Evolutionary conservation across 108 stramenopile species (phyloP).

Genomic region (Nitzschia sp.): DNA sequence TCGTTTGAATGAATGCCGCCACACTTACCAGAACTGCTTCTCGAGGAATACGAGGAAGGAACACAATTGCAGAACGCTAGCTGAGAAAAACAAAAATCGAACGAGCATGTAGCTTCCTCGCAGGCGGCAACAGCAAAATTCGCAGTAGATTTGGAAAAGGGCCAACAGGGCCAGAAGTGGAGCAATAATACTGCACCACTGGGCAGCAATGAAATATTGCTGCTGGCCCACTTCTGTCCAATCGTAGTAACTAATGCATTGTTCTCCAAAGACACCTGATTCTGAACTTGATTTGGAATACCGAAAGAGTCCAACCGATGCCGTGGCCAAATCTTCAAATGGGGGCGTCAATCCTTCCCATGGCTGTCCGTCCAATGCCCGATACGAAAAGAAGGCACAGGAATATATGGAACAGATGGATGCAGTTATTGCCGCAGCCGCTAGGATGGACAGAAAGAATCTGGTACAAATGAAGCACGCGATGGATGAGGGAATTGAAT

Average conservation of each 20-base stretch:
- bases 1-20: neutral
- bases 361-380: constrained; percentile 12
- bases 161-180: constrained; percentile 20
- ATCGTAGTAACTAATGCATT: constrained; percentile 5
- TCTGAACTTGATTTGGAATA: constrained; percentile 6
- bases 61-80: constrained; percentile 7
- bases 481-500: too few relatives aligned
- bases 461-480: neutral
- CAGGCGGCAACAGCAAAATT: constrained; percentile 15
- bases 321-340: constrained; percentile 23
- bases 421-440: neutral
- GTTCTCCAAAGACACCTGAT: constrained; percentile 9
- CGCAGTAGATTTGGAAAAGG: constrained; percentile 15
- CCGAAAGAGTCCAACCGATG: constrained; percentile 25
- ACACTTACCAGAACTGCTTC: constrained; percentile 21
- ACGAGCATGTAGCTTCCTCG: constrained; percentile 10
- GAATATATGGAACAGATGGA: constrained; percentile 15
- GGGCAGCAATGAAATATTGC: constrained; percentile 19
- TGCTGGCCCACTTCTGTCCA: constrained; percentile 3
- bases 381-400: constrained; percentile 31
- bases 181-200: constrained; percentile 18
- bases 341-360: constrained; percentile 10
- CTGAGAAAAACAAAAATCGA: constrained; percentile 6
- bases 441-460: neutral
- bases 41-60: constrained; percentile 18